Evolutionary conservation across 208 protist species (phyloP), one percentile per base, ranked within the genome.

Genomic region (Wallacemonas rigidus): DNA sequence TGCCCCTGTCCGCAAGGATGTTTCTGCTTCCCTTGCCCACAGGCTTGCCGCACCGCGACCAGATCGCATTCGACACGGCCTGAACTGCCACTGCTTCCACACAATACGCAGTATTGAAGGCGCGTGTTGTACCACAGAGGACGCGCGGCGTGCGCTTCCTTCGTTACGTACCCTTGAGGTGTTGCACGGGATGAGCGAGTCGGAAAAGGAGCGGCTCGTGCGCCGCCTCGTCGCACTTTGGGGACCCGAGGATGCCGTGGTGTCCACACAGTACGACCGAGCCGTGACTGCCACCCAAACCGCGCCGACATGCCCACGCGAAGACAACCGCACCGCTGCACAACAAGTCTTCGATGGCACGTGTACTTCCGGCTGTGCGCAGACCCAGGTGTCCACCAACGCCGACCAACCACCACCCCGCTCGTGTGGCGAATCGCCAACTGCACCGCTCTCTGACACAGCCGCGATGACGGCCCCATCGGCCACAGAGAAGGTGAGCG

Each of bases 131-230:
- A 38, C 26, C 5, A 15, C 38, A 15, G 6, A 12, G 5, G 57
- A 63, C 17, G 57, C 11, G 62, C 45, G 40, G 43, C 15, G 61
- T 8, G 9, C 36, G 6, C 2, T 47, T 38, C 55, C 58, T 39
- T 14, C 60, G n/a, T 1, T 50, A 50, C 35, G 36, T 4, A 11
- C 39, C 17, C 17, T 14, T 3, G 55, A 61, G 12, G 15, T 56
- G 11, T 35, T 62, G 65, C 51, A 12, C 2, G 50, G 57, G 36
- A 45, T 50, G 15, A 64, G n/a, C 5, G 47, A 2, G 7, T 17
- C 4, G 11, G 39, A 51, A 44, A 77, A 72, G 56, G 56, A 53
- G 41, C 26, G 5, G 3, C 57, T 77, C 17, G 26, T 77, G 47
- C 56, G 62, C 2, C 55, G 55, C 15, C 72, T 77, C 1, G 41